Evolutionary conservation across 768 basidiomycete species (phyloP).

Genomic region (Chalciporus chontae): DNA sequence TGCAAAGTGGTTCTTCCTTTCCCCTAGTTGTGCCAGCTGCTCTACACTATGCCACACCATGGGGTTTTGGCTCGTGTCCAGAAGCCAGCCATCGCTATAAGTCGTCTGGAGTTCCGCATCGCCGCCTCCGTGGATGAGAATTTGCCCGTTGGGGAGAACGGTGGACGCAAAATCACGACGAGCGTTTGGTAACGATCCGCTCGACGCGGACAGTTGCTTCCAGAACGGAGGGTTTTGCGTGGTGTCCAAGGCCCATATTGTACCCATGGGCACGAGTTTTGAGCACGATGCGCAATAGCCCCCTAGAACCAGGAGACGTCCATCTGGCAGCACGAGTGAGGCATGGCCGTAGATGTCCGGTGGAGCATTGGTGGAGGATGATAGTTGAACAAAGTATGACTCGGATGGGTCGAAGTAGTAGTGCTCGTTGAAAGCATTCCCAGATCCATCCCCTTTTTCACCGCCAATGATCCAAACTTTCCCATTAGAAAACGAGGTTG

Average conservation of each 20-base stretch:
- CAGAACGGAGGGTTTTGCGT: conserved; percentile 45
- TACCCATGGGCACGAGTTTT: conserved; percentile 51
- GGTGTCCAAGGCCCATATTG: conserved; percentile 63
- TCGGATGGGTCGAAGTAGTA: conserved; percentile 55
- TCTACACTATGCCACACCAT: conserved; percentile 57
- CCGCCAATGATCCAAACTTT: conserved; percentile 75
- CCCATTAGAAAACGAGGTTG: conserved; percentile 50
- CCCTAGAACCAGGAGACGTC: conserved; percentile 70
- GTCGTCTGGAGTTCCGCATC: conserved; percentile 52
- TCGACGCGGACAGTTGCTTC: conserved; percentile 41
- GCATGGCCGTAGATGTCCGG: conserved; percentile 71
- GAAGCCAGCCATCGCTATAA: conserved; percentile 68
- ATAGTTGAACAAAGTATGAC: conserved; percentile 53
- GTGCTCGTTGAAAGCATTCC: conserved; percentile 55
- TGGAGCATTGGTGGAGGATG: conserved; percentile 50
- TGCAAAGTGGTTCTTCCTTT: conserved; percentile 73
- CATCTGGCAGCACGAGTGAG: conserved; percentile 65
- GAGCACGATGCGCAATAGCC: conserved; percentile 54
- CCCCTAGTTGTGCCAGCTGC: conserved; percentile 54
- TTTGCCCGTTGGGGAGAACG: conserved; percentile 45
- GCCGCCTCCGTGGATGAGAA: conserved; percentile 79
- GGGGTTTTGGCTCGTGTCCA: conserved; percentile 52
- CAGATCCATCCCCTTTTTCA: conserved; percentile 77
- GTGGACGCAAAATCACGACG: conserved; percentile 62
- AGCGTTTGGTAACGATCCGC: conserved; percentile 46